A percentile compares a stretch with the other conserved stretches of the same genome.
phyloP scores from a whole-genome alignment of 164 flowering plant genomes.

The Magnolia changhungtana region DNA sequence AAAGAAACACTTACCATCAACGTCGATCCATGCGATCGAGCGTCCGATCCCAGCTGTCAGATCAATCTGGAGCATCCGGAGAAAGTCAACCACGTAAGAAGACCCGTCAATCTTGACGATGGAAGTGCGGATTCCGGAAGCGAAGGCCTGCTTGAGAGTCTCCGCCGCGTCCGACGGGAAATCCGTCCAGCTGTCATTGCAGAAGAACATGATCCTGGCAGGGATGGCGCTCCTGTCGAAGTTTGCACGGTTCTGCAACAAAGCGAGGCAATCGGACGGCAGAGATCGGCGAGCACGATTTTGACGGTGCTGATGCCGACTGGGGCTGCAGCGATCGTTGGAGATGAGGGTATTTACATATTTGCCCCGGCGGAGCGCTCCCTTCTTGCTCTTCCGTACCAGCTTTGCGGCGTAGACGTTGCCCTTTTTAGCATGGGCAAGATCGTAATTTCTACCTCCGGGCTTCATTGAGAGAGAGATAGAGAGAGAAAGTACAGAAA shows the following conservation, averaged over 20 bases:
- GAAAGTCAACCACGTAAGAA: constrained; percentile 13
- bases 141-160: constrained; percentile 7
- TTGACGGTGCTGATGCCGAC: background rate
- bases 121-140: background rate
- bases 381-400: constrained; percentile 5
- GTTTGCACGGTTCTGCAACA: constrained; percentile 10
- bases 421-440: constrained; percentile 2
- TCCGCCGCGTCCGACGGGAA: constrained; percentile 3
- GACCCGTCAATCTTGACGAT: constrained; percentile 6
- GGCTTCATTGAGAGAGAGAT: background rate
- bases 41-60: constrained; percentile 5
- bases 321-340: background rate
- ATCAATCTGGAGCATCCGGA: constrained; percentile 17
- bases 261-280: constrained; percentile 2
- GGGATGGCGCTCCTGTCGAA: constrained; percentile 9
- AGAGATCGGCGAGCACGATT: constrained; percentile 10
- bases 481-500: background rate
- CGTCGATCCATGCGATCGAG: constrained; percentile 21
- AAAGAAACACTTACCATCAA: constrained; percentile 16
- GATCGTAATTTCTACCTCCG: background rate
- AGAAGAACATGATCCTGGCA: constrained; percentile 11
- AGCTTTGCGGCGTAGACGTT: constrained; percentile 4
- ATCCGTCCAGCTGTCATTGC: constrained; percentile 7
- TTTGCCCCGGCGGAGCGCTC: background rate
- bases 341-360: background rate